phyloP scores from a whole-genome alignment of 2,329 filamentous ascomycete genomes.

The Aspergillus pseudoviridinutans region DNA sequence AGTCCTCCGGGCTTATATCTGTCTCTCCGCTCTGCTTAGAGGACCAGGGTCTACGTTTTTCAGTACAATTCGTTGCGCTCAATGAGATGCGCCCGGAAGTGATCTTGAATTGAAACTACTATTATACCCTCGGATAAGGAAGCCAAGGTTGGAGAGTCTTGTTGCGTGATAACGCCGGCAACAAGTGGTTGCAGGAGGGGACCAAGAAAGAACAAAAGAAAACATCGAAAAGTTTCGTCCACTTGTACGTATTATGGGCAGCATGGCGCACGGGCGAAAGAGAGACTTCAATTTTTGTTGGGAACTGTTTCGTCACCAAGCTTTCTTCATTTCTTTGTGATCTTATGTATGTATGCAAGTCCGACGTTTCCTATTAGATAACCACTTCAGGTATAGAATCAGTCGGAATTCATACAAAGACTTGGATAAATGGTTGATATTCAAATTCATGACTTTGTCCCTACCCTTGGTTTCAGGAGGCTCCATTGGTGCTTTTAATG shows the following conservation, averaged over 20 bases:
- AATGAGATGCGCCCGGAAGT: neutral
- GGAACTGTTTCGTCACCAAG: slow-evolving; percentile 9
- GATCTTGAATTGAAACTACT: neutral
- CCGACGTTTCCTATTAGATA: slow-evolving; percentile 2
- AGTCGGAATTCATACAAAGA: neutral
- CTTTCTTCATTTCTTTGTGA: neutral
- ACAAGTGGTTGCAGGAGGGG: neutral
- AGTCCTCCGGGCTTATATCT: neutral
- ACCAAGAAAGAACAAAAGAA: slow-evolving; percentile 15
- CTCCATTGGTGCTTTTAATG: neutral
- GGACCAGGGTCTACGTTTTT: neutral
- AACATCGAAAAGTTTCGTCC: slow-evolving; percentile 25
- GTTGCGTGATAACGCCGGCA: slow-evolving; percentile 1
- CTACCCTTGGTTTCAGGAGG: too few species aligned
- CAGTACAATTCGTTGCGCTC: neutral
- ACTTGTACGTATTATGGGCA: slow-evolving; percentile 33
- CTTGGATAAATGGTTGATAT: neutral
- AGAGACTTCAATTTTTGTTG: slow-evolving; percentile 18
- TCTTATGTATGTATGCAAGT: neutral
- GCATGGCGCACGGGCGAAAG: slow-evolving; percentile 38
- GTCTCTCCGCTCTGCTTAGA: neutral
- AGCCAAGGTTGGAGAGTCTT: neutral
- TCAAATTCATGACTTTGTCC: neutral
- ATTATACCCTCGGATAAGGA: neutral
- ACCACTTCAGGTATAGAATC: neutral